Percentiles rank a stretch among this genome's conserved stretches.
Evolutionary conservation across 2,329 filamentous ascomycete species (phyloP).

Genomic region (Xylaria sp.): DNA sequence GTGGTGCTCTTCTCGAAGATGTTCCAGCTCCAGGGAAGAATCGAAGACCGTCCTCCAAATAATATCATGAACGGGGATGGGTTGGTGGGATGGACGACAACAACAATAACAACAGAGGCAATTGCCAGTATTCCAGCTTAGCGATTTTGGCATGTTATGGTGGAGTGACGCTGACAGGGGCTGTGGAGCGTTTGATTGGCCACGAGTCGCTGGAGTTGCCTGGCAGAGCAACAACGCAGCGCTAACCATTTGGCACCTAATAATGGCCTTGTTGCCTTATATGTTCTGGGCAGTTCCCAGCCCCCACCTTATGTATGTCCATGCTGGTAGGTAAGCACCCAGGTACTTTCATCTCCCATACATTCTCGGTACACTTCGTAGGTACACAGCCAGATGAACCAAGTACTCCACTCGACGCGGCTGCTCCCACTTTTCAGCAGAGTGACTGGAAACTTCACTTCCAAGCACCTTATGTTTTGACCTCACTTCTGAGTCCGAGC

Average conservation of each 20-base stretch:
- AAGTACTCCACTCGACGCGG: not conserved
- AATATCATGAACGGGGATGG: constrained; percentile 43
- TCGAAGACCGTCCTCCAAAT: constrained; percentile 37
- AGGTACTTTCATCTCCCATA: not conserved
- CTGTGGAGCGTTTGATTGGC: constrained; percentile 52
- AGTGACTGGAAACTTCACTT: constrained; percentile 1
- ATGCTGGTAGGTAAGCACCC: not conserved
- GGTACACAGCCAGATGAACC: not conserved
- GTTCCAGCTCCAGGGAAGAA: constrained; percentile 40
- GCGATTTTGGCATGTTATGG: constrained; percentile 56
- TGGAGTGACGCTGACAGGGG: constrained; percentile 47
- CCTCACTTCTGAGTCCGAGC: not conserved
- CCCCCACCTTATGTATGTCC: not conserved
- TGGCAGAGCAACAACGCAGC: constrained; percentile 53
- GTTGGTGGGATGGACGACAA: constrained; percentile 37
- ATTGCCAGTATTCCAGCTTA: constrained; percentile 39
- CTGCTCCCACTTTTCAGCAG: not conserved
- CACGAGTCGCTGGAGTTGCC: constrained; percentile 43
- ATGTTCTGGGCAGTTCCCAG: not conserved
- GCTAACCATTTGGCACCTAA: constrained; percentile 38
- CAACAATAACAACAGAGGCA: constrained; percentile 38
- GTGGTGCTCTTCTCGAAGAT: constrained; percentile 34
- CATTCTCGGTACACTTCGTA: not conserved
- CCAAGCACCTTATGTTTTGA: not conserved
- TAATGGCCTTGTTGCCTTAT: constrained; percentile 13